These are phyloP conservation scores for Hirsutella thompsonii DNA, from an alignment of 2,329 filamentous ascomycete genomes.

Conservation along the genomic window DNA sequence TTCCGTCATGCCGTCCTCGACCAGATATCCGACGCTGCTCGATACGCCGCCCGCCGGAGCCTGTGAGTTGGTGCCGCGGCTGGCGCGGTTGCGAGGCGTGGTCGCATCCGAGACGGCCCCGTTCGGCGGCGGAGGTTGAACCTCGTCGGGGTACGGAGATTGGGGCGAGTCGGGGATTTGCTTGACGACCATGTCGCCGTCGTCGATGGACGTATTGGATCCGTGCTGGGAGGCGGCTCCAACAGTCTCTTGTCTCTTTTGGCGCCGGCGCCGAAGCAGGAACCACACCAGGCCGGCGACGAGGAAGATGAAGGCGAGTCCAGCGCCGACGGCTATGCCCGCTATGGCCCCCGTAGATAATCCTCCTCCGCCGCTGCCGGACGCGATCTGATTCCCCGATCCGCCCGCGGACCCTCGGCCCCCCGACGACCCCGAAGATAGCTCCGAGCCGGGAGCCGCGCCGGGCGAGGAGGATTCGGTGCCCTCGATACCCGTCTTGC, in stretches of 20 bases:
- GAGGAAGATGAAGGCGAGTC: slow-evolving; percentile 23
- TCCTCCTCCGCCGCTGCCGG: slow-evolving; percentile 9
- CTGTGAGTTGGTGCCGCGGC: neutral
- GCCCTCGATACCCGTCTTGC: neutral
- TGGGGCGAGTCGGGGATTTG: slow-evolving; percentile 24
- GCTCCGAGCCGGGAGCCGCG: neutral
- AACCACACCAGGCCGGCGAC: slow-evolving; percentile 27
- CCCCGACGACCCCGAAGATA: neutral
- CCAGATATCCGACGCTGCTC: slow-evolving; percentile 34
- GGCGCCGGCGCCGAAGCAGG: slow-evolving; percentile 27
- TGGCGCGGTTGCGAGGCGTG: neutral
- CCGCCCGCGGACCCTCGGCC: too few relatives aligned
- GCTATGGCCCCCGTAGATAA: slow-evolving; percentile 30
- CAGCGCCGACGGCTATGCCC: slow-evolving; percentile 32
- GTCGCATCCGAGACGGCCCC: neutral
- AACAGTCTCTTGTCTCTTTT: slow-evolving; percentile 10
- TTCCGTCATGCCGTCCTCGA: slow-evolving; percentile 48
- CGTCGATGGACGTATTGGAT: slow-evolving; percentile 26
- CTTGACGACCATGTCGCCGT: slow-evolving; percentile 29
- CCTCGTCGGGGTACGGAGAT: slow-evolving; percentile 31
- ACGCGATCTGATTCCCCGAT: neutral
- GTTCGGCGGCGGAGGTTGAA: slow-evolving; percentile 7
- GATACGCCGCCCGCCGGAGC: slow-evolving; percentile 17
- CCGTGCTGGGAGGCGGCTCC: slow-evolving; percentile 12
- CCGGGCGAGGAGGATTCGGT: neutral